Base-by-base conservation (phyloP, 2,329 filamentous ascomycete genomes). In the Colletotrichum plurivorum region DNA sequence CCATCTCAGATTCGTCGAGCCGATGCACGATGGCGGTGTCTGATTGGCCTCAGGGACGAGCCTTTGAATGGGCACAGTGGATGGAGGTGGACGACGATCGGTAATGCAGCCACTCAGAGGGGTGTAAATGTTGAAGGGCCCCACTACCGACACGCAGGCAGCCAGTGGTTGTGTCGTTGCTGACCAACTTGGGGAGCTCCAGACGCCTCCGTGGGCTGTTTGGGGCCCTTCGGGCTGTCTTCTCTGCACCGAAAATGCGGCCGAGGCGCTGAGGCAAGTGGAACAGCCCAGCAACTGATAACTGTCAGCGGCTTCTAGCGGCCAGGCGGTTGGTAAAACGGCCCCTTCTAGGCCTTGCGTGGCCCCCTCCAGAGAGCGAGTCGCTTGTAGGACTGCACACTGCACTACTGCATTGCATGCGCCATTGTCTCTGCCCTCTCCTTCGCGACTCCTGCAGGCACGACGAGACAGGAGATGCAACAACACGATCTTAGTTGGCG, bases 241-340 rank as follows among this genome's bases (percentile, higher is more conserved):
- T 9, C 46, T 18, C 41, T 46, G 43, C 20, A 52, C 65, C 60
- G 60, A 68, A 54, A 54, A 43, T 54, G 46, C 25, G 36, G 65
- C 65, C 60, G 65, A 67, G 64, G 22, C 49, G 31, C 31, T 39
- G 41, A 52, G 48, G 52, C 27, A 25, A 7, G 53, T 41, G 53
- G 39, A 25, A 56, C 31, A 36, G 31, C 31, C 31, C 31, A 36
- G 31, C 31, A 12, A 36, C 31, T 36, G 18, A 20, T 51, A 63
- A 56, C 60, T 68, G 65, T 65, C 65, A 68, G 43, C 60, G 15
- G 53, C 48, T 6, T 36, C 48, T 68, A 53, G 65, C 61, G 54
- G 60, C 61, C 65, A 48, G 4, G 41, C 20, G 27, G 48, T 48
- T 58, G 60, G 65, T 58, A 53, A 68, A 57, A n/a, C 41, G 51